Evolutionary conservation across 371 early-diverging fungal species (phyloP), one percentile per base, ranked within the genome.

Genomic region (Umbelopsis sp.): DNA sequence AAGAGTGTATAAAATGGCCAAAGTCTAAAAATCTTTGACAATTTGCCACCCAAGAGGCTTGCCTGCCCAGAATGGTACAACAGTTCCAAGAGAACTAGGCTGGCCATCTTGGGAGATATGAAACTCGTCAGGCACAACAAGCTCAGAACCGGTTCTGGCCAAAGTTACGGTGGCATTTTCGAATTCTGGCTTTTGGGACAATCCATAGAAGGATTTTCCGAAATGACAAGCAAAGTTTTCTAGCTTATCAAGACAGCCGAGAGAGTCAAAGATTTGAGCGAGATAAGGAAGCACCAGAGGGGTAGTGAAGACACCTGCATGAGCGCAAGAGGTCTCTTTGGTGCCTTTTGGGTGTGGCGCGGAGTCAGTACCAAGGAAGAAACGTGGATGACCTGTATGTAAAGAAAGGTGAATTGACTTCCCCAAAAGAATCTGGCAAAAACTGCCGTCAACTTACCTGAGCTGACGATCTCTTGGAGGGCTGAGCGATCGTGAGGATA

Each of bases 311-410:
- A 99, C 96, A 38, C 99, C 98, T n/a, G 94, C 96, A 64, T 87
- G 85, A 3, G 95, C 90, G 4, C 85, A 84, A 7, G 92, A 87
- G n/a, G 89, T 89, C 76, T 96, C 95, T 77, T 98, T 98, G 63
- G 87, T 79, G 68, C 89, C 82, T 20, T 91, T 87, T 7, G 96
- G 95, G 68, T 98, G 99, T 29, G 99, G 99, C 1, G 99, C 98
- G 12, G 97, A 97, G 73, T 98, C 99, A 18, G 96, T 94, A 35
- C 99, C 99, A 5, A 98, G 80, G 86, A 98, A 98, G 89, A 98
- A 96, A 11, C 95, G 89, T 29, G 96, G 96, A 72, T 97, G 96
- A 24, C 93, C 95, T 82, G 66, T 24, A 14, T 7, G 41, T 7
- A 41, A 41, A 12, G 12, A 41, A 12, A 41, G 41, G 41, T 41